A percentile compares a stretch with the other conserved stretches of the same genome.
phyloP scores from a whole-genome alignment of 805 yeast species.

The Lipomyces kockii region DNA sequence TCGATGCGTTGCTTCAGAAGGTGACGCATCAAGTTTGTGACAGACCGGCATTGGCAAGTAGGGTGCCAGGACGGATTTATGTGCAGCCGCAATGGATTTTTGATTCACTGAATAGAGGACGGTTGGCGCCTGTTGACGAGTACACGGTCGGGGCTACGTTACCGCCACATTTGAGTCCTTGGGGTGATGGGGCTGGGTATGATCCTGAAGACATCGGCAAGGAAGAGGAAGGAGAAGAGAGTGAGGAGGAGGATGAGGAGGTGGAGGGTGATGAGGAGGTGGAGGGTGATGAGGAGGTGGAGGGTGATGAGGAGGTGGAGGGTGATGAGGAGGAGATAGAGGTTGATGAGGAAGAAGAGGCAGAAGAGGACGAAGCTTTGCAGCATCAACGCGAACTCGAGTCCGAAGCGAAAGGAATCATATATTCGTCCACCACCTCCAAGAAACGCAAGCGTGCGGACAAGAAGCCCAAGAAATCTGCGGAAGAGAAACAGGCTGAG shows the following conservation, averaged over 20 bases:
- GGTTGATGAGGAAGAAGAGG: slow-evolving; percentile 48
- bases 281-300: slow-evolving; percentile 35
- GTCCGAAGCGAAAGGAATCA: slow-evolving; percentile 86
- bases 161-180: slow-evolving; percentile 97
- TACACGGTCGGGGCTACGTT: slow-evolving; percentile 94
- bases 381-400: slow-evolving; percentile 79
- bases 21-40: slow-evolving; percentile 95
- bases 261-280: slow-evolving; percentile 55
- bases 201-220: slow-evolving; percentile 65
- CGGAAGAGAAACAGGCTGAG: slow-evolving; percentile 59
- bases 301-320: slow-evolving; percentile 52
- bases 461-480: slow-evolving; percentile 33
- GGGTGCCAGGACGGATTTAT: slow-evolving; percentile 89
- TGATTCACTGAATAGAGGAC: slow-evolving; percentile 81
- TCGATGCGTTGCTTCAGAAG: slow-evolving; percentile 39
- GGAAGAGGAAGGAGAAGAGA: slow-evolving; percentile 57
- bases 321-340: too few species aligned
- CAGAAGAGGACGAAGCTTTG: slow-evolving; percentile 55
- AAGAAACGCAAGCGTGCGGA: slow-evolving; percentile 46
- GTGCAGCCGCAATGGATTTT: slow-evolving; percentile 98
- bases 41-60: slow-evolving; percentile 77
- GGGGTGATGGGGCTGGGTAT: slow-evolving; percentile 95
- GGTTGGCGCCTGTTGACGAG: slow-evolving; percentile 72
- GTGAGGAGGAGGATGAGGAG: slow-evolving; percentile 57
- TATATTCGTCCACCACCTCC: slow-evolving; percentile 54